A percentile compares a stretch with the other conserved stretches of the same genome.
These are phyloP conservation scores for Podosphaera fusca DNA, from an alignment of 2,329 filamentous ascomycete species.

Conservation along the genomic window DNA sequence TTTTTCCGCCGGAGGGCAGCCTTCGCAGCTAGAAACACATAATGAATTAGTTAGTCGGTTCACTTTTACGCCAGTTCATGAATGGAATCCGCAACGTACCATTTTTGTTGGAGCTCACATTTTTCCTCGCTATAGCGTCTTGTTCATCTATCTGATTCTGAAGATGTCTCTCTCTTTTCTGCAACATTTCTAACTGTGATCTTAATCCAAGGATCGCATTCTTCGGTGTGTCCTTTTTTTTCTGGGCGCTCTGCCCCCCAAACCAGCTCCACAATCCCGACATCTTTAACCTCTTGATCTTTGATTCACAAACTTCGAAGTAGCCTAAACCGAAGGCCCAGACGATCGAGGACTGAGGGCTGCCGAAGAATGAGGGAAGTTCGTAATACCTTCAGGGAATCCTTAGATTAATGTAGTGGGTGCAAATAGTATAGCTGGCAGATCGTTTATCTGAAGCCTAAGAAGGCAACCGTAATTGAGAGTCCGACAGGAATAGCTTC, in stretches of 20 bases:
- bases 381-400: no score
- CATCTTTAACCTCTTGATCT: slow-evolving; percentile 22
- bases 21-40: slow-evolving; percentile 48
- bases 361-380: no score
- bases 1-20: slow-evolving; percentile 85
- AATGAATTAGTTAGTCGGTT: background rate
- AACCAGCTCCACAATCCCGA: slow-evolving; percentile 72
- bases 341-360: no score
- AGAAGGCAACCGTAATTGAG: no score
- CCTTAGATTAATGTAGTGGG: no score
- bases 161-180: slow-evolving; percentile 83
- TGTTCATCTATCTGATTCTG: slow-evolving; percentile 87
- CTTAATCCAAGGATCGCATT: slow-evolving; percentile 81
- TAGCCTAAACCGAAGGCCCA: no score
- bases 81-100: slow-evolving; percentile 31
- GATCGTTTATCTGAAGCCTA: no score
- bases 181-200: slow-evolving; percentile 85
- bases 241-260: slow-evolving; percentile 58
- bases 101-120: slow-evolving; percentile 71
- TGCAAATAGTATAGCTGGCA: no score
- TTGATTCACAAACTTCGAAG: background rate
- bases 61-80: background rate
- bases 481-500: no score
- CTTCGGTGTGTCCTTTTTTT: slow-evolving; percentile 85
- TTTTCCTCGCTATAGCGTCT: slow-evolving; percentile 68